Conservation (phyloP, 2,329 filamentous ascomycete species). For the Xylogone sp. region DNA sequence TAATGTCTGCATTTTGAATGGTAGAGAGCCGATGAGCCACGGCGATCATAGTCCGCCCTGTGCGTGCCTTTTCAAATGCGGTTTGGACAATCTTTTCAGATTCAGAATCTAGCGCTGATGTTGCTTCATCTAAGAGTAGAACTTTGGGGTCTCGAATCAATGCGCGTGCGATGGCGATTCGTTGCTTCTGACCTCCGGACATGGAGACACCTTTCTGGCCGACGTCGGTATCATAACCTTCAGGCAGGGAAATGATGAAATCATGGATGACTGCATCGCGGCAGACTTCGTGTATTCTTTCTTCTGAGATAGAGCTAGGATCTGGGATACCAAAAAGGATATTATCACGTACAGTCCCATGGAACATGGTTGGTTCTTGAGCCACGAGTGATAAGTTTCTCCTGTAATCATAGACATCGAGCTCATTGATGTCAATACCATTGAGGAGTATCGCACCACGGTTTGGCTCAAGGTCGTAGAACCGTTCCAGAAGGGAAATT, state of each 20-base stretch:
- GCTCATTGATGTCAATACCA: conserved; percentile 48
- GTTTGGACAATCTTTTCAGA: conserved; percentile 54
- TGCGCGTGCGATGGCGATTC: conserved; percentile 79
- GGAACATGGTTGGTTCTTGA: conserved; percentile 69
- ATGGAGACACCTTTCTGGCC: conserved; percentile 86
- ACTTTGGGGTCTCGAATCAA: conserved; percentile 63
- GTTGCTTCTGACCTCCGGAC: conserved; percentile 91
- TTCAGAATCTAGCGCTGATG: conserved; percentile 49
- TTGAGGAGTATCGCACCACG: conserved; percentile 62
- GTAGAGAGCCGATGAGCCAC: conserved; percentile 27
- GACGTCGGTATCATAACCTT: conserved; percentile 86
- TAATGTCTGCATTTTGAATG: conserved; percentile 22
- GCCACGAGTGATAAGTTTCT: conserved; percentile 63
- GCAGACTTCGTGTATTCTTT: conserved; percentile 72
- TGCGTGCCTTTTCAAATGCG: conserved; percentile 60
- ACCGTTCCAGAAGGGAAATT: conserved; percentile 61
- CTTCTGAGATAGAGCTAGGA: conserved; percentile 41
- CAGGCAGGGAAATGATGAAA: conserved; percentile 74
- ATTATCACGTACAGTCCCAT: conserved; percentile 63
- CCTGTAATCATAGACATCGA: conserved; percentile 62
- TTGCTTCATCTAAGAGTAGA: conserved; percentile 70
- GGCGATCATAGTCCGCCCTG: conserved; percentile 46
- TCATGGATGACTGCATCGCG: conserved; percentile 88
- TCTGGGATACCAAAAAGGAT: conserved; percentile 58
- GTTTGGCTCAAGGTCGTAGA: conserved; percentile 57